Evolutionary conservation across 768 basidiomycete species (phyloP), one percentile per base, ranked within the genome.

Genomic region (Psilocybe subaeruginosa): DNA sequence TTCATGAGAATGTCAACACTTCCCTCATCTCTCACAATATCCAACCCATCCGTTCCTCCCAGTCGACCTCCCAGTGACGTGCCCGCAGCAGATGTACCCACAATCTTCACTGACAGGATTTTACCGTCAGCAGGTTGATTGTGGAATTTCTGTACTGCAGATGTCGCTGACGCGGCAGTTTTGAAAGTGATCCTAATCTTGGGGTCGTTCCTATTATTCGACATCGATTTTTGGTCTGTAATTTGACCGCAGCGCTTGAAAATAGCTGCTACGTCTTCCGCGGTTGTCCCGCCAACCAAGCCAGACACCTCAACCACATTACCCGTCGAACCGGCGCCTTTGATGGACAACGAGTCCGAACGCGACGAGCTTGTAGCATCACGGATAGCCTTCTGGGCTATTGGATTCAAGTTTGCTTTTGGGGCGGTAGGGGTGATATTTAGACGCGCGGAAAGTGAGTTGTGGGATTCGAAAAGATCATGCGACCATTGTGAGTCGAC

Each of bases 91-190:
- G 79, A 80, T 12, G 66, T 73, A 8, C 88, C 89, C 12, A 93
- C 80, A 52, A 92, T 73, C 55, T 75, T 74, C 5, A 95, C 91
- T 5, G 78, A 83, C 49, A 95, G 76, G 8, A 84, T 83, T 63
- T 88, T 88, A 0, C 93, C 93, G 61, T 95, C 93, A 2, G 93
- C 93, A 17, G 89, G 87, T 61, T 91, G 89, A 35, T 86, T 87
- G 75, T 95, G 76, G 72, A 92, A 95, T 68, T 89, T 89, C 66
- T 82, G 71, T 5, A 95, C 86, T 6, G 92, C 89, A 7, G 82
- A 79, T 8, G 82, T 75, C 0, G 93, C 93, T 46, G 87, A 80
- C 0, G 80, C 69, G 0, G 86, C 74, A 17, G 79, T 77, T 69
- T 91, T 89, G 80, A 91, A 91, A 11, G 90, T 89, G 17, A 95